phyloP scores from a whole-genome alignment of 805 yeast species.

The Candida silvicultrix region DNA sequence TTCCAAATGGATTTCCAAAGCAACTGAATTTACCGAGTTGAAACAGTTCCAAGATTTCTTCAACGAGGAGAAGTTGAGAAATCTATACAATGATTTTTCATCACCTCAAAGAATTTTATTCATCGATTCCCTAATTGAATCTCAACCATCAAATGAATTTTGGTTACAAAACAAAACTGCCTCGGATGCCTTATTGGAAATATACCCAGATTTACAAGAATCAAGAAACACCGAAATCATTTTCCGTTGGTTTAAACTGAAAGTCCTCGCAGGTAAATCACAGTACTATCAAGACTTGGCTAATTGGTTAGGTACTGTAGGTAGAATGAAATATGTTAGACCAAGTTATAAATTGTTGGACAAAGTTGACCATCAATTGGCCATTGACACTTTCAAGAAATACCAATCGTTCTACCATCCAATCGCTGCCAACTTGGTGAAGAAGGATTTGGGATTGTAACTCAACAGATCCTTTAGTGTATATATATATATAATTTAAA shows the following conservation, averaged over 20 bases:
- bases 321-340: slow-evolving; percentile 91
- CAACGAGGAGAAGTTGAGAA: slow-evolving; percentile 15
- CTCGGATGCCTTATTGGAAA: slow-evolving; percentile 26
- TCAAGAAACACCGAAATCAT: slow-evolving; percentile 77
- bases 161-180: slow-evolving; percentile 29
- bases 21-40: slow-evolving; percentile 6
- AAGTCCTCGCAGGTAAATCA: slow-evolving; percentile 45
- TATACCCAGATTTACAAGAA: slow-evolving; percentile 33
- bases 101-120: slow-evolving; percentile 79
- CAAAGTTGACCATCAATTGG: slow-evolving; percentile 58
- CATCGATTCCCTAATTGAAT: slow-evolving; percentile 56
- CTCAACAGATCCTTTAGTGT: no score
- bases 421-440: slow-evolving; percentile 76
- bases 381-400: slow-evolving; percentile 56
- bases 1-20: slow-evolving; percentile 45
- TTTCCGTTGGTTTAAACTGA: slow-evolving; percentile 69
- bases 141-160: slow-evolving; percentile 36
- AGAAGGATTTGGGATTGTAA: slow-evolving; percentile 60
- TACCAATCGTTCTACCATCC: slow-evolving; percentile 69
- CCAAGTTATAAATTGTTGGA: slow-evolving; percentile 72
- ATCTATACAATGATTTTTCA: slow-evolving; percentile 46
- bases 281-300: slow-evolving; percentile 50
- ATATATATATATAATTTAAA: no score
- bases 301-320: slow-evolving; percentile 85
- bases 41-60: slow-evolving; percentile 12